Evolutionary conservation across 495 filamentous ascomycete species (phyloP).

Genomic region (Glutinoglossum americanum): DNA sequence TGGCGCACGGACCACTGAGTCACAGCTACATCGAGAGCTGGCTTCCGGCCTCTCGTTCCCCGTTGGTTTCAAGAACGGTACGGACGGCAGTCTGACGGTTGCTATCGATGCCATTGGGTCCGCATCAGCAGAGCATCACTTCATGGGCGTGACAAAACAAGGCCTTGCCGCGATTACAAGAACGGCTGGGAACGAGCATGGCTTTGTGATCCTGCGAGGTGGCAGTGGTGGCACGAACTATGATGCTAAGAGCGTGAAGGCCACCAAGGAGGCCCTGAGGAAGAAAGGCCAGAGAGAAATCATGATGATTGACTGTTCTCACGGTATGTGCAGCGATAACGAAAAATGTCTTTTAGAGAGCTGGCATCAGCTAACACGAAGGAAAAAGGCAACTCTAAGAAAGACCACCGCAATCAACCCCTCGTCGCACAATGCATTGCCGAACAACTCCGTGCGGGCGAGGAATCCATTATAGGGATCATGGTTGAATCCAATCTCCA

Average conservation of each 20-base stretch:
- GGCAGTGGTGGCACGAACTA: slow-evolving; percentile 91
- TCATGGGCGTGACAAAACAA: slow-evolving; percentile 99
- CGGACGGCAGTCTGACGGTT: slow-evolving; percentile 83
- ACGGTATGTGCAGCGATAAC: slow-evolving; percentile 52
- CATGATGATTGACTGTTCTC: slow-evolving; percentile 96
- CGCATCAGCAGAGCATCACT: slow-evolving; percentile 79
- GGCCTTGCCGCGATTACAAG: slow-evolving; percentile 87
- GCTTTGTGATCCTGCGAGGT: slow-evolving; percentile 87
- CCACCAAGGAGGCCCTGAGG: slow-evolving; percentile 53
- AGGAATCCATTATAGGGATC: slow-evolving; percentile 76
- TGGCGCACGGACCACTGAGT: slow-evolving; percentile 92
- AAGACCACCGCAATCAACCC: slow-evolving; percentile 75
- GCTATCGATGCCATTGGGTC: slow-evolving; percentile 92
- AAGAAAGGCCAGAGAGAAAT: slow-evolving; percentile 76
- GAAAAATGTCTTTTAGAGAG: no score
- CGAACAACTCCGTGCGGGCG: slow-evolving; percentile 69
- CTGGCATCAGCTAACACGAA: no score
- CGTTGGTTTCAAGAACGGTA: slow-evolving; percentile 98
- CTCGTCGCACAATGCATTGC: slow-evolving; percentile 65
- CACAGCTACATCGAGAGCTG: slow-evolving; percentile 83
- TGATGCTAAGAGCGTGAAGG: slow-evolving; percentile 59
- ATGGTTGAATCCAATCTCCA: slow-evolving; percentile 99
- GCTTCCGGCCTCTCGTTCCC: slow-evolving; percentile 96
- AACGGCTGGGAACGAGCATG: slow-evolving; percentile 83
- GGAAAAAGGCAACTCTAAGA: slow-evolving; percentile 44